phyloP scores from a whole-genome alignment of 1,284 basidiomycete genomes.

The Grifola frondosa region DNA sequence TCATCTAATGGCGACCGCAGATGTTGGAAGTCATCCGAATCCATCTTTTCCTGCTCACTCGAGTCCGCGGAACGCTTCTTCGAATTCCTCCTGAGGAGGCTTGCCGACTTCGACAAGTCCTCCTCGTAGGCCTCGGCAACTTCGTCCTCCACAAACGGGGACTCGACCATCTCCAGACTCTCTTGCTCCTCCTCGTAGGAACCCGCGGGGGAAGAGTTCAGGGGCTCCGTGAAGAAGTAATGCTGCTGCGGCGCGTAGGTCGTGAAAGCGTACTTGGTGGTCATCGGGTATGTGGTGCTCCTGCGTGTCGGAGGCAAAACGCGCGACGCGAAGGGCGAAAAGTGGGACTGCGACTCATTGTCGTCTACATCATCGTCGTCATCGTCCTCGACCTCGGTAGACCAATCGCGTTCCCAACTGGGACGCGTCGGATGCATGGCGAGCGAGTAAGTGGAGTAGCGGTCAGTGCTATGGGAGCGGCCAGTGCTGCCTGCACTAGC shows the following conservation, averaged over 20 bases:
- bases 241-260: constrained; percentile 17
- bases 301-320: constrained; percentile 20
- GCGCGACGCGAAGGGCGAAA: constrained; percentile 25
- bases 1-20: constrained; percentile 16
- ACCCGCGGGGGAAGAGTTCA: constrained; percentile 22
- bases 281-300: constrained; percentile 17
- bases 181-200: constrained; percentile 26
- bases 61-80: constrained; percentile 11
- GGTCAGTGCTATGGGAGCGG: constrained; percentile 26
- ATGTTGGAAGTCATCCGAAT: constrained; percentile 15
- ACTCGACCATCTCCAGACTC: constrained; percentile 22
- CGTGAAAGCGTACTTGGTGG: constrained; percentile 13
- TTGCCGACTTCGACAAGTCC: constrained; percentile 11
- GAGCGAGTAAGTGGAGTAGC: constrained; percentile 24
- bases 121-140: constrained; percentile 16
- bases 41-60: constrained; percentile 12
- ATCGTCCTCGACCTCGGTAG: constrained; percentile 23
- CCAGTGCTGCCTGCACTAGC: constrained; percentile 22
- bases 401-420: constrained; percentile 36
- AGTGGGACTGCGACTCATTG: constrained; percentile 27
- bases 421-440: constrained; percentile 23
- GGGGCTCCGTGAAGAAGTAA: constrained; percentile 24
- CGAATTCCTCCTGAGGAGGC: constrained; percentile 16
- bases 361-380: constrained; percentile 37
- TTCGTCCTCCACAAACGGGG: constrained; percentile 24